Evolutionary conservation across 176 grass and related monocot genomes (phyloP), one percentile per base, ranked within the genome.

Genomic region (Eragrostis nindensis): DNA sequence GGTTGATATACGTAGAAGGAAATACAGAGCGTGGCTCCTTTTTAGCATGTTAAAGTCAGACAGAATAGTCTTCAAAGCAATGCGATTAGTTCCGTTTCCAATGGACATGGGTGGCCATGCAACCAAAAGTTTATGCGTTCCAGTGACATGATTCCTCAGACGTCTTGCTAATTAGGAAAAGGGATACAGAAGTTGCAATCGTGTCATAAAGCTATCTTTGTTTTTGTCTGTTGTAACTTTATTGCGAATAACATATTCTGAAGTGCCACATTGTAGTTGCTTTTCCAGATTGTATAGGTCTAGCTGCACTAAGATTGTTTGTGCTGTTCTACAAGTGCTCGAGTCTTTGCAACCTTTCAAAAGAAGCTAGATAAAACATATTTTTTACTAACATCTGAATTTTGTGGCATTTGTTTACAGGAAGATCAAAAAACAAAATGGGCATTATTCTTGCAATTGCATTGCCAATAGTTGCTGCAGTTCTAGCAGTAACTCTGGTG

Each of bases 361-460:
- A 78, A 7, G 27, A 45, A 78, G 27, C 26, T 78, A 19, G 40
- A 62, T 24, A 24, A 47, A 62, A 77, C 19, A 62, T 77, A 27
- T 64, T 47, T 21, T 77, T 16, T 77, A 47, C 16, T 1, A 32
- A 61, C 47, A 3, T 61, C 65, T 87, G 55, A 72, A 52, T 22
- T 78, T 59, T 7, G 63, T 26, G 32, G 2, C 72, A 21, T 61
- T n/a, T 62, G 6, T 71, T 75, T 75, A 48, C 89, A 94, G 92
- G 80, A 62, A 84, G 7, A 69, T 79, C 61, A 47, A 79, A 36
- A 55, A 84, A 84, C 8, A 81, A 68, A 40, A 80, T 60, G 1
- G n/a, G 64, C 21, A 40, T 15, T 49, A 54, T 44, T 78, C 42
- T 84, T 39, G 89, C 80, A 56, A 81, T 94, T 79, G 80, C 62